A percentile compares a stretch with the other conserved stretches of the same genome.
Conservation (phyloP, 768 basidiomycete genomes). For the Pholiota microspora region DNA sequence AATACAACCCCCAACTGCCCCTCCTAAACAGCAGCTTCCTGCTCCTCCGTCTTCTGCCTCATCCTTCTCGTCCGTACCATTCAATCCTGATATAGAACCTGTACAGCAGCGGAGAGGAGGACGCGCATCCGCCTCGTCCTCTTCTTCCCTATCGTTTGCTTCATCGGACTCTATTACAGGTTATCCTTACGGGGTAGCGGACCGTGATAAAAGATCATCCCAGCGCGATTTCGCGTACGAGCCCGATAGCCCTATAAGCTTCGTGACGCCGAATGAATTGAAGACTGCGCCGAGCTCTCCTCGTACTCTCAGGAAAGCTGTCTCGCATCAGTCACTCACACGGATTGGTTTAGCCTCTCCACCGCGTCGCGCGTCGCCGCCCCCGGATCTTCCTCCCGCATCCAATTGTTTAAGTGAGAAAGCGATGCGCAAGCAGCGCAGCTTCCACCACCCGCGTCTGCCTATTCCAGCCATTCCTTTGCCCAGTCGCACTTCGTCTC, state of each 20-base stretch:
- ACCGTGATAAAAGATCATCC: conserved; percentile 25
- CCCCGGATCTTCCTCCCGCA: conserved; percentile 25
- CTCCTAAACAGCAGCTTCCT: conserved; percentile 48
- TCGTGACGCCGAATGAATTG: conserved; percentile 16
- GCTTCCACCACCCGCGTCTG: conserved; percentile 58
- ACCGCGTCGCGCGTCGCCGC: conserved; percentile 17
- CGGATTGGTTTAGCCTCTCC: conserved; percentile 29
- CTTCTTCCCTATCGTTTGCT: conserved; percentile 41
- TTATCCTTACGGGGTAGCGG: conserved; percentile 26
- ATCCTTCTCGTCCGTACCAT: conserved; percentile 1
- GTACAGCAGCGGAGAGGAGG: conserved; percentile 2
- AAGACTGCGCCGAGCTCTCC: conserved; percentile 19
- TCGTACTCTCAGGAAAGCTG: conserved; percentile 47
- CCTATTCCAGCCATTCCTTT: conserved; percentile 52
- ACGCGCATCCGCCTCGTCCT: conserved; percentile 29
- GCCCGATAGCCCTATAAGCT: conserved; percentile 13
- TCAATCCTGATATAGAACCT: background rate
- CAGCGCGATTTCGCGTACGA: conserved; percentile 22
- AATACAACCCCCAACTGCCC: conserved; percentile 40
- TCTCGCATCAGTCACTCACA: conserved; percentile 55
- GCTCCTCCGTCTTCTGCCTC: conserved; percentile 32
- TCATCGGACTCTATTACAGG: conserved; percentile 29
- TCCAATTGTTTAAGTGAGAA: conserved; percentile 30
- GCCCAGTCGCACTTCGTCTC: conserved; percentile 30
- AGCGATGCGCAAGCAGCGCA: conserved; percentile 52